Base-by-base conservation (phyloP, 1,139 yeast species). In the Candida albicans region DNA sequence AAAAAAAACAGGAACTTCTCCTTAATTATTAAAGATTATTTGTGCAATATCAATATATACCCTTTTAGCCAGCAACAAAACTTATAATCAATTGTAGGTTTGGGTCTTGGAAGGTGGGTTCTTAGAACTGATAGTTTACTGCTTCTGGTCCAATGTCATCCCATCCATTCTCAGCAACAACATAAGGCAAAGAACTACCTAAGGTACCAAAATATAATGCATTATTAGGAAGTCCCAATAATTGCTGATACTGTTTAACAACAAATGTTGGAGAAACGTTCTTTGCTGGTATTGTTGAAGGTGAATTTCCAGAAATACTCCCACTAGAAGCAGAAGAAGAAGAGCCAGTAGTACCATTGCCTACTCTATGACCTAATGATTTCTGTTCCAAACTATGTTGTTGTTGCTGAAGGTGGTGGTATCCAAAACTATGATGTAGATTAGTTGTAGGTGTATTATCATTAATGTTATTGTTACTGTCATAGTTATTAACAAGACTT, bases 211-310 rank as follows among this genome's bases (percentile, higher is more conserved):
- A 72, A 50, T 67, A 63, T 35, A 63, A 51, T 14, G 68, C 57
- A 45, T 67, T 68, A 50, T 64, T 72, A 8, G 77, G 77, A 37
- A 72, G 60, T 4, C 77, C 77, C 33, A 72, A 58, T 41, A 71
- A 54, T 31, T 61, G 54, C 48, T 71, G 76, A 53, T 70, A 71
- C 49, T 72, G 77, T 48, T 71, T 71, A 37, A 69, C 65, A 6
- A 72, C 76, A 56, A 71, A 72, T 5, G 77, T 72, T 8, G 77
- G 77, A 30, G 71, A 65, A 10, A 72, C 71, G 44, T 72, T 72
- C 46, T 69, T 70, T 14, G 58, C 51, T 24, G 50, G 48, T 3
- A 47, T 42, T 11, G 42, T 31, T 15, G 48, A 26, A 24, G 36
- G 38, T 26, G 36, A 33, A 38, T 9, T 28, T 5, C 33, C 35